These are phyloP conservation scores for Dimocarpus longan DNA, from an alignment of 345 rosid genomes.

Conservation along the genomic window DNA sequence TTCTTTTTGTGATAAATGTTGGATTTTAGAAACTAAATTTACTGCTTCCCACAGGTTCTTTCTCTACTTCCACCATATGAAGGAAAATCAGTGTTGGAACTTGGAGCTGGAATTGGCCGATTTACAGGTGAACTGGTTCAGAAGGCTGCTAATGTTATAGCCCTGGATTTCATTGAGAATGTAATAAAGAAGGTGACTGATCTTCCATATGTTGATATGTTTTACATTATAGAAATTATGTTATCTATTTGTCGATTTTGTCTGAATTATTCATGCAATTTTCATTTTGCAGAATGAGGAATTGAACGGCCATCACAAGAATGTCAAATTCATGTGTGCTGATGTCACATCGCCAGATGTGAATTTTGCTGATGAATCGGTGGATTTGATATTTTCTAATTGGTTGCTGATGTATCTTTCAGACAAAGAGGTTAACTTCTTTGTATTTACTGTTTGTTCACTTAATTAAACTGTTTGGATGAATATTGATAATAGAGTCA, in stretches of 20 bases:
- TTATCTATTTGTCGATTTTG: background rate
- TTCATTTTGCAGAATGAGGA: conserved; percentile 61
- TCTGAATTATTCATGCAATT: conserved; percentile 15
- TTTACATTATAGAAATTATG: background rate
- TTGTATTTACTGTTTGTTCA: background rate
- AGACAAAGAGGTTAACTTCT: conserved; percentile 70
- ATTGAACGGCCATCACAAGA: conserved; percentile 76
- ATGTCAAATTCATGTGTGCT: conserved; percentile 80
- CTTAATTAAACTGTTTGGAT: background rate
- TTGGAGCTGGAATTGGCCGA: conserved; percentile 98
- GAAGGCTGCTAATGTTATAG: conserved; percentile 73
- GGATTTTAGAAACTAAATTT: conserved; percentile 5
- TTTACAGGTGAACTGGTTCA: conserved; percentile 85
- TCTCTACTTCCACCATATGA: conserved; percentile 77
- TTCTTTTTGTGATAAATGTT: background rate
- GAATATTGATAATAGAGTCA: background rate
- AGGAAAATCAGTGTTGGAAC: conserved; percentile 75
- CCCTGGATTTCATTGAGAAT: conserved; percentile 86
- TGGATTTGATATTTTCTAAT: conserved; percentile 88
- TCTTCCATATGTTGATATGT: conserved; percentile 6
- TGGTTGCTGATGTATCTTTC: conserved; percentile 99
- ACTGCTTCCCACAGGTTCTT: conserved; percentile 56
- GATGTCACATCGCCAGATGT: conserved; percentile 83
- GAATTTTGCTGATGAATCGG: conserved; percentile 59
- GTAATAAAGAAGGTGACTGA: conserved; percentile 75